Percentiles rank a stretch among this genome's conserved stretches.
phyloP scores from a whole-genome alignment of 352 stramenopile species.

The Blastocystis sp. region DNA sequence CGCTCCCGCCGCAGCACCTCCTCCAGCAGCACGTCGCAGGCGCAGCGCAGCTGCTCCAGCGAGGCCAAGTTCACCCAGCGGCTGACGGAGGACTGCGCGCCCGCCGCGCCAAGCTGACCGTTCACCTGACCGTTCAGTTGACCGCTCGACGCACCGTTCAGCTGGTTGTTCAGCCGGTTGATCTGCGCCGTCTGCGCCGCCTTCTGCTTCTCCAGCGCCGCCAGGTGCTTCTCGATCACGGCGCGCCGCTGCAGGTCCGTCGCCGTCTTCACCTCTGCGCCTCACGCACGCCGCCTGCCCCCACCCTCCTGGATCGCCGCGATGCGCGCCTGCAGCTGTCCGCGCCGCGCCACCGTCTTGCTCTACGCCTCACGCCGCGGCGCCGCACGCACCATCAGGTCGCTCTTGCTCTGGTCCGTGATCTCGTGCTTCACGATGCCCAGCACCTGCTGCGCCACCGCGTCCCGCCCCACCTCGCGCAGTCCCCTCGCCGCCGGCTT shows the following conservation, averaged over 20 bases:
- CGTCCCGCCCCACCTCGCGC: background rate
- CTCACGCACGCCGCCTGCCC: background rate
- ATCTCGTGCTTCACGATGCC: background rate
- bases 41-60: conserved; percentile 29
- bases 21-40: conserved; percentile 26
- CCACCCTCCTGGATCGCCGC: conserved; percentile 20
- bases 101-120: background rate
- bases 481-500: background rate
- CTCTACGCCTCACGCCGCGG: background rate
- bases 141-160: background rate
- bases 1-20: background rate
- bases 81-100: background rate
- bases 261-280: background rate
- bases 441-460: background rate
- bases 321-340: conserved; percentile 17
- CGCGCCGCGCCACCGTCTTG: background rate
- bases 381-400: background rate
- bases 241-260: background rate
- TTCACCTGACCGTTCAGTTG: background rate
- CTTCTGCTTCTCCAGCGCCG: conserved; percentile 13
- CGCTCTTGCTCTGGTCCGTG: conserved; percentile 3
- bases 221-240: background rate
- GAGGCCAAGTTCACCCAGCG: conserved; percentile 12
- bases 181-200: conserved; percentile 22
- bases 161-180: conserved; percentile 16